These are phyloP conservation scores for Termitomyces sp. DNA, from an alignment of 768 basidiomycete genomes.

Conservation along the genomic window DNA sequence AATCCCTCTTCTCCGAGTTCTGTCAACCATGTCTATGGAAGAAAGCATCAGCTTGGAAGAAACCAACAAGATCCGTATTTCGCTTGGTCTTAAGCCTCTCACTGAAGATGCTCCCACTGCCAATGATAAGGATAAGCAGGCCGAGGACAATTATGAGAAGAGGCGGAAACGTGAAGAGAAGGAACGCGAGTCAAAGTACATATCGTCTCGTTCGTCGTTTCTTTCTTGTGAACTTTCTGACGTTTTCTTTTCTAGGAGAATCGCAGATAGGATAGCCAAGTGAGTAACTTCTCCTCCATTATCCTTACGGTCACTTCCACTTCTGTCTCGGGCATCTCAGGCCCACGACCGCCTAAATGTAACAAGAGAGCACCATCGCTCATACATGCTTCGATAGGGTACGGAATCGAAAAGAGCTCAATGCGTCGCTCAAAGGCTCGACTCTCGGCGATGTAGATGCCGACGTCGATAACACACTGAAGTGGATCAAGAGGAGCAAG, in stretches of 20 bases:
- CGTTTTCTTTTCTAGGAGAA: conserved; percentile 44
- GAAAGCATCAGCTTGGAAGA: conserved; percentile 90
- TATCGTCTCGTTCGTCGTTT: conserved; percentile 8
- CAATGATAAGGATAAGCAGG: conserved; percentile 76
- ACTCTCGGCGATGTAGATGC: conserved; percentile 88
- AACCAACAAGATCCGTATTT: conserved; percentile 94
- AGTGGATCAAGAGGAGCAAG: conserved; percentile 91
- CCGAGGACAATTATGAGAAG: conserved; percentile 83
- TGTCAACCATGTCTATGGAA: conserved; percentile 64
- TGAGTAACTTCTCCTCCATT: conserved; percentile 47
- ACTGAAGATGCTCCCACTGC: conserved; percentile 72
- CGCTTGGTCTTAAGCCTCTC: conserved; percentile 90
- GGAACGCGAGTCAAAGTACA: conserved; percentile 74
- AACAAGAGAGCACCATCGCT: conserved; percentile 31
- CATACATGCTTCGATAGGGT: conserved; percentile 60
- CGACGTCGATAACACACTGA: conserved; percentile 72
- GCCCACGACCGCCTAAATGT: conserved; percentile 23
- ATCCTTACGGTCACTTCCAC: conserved; percentile 43
- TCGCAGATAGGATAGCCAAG: conserved; percentile 81
- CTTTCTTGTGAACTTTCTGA: conserved; percentile 21
- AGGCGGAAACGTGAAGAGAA: conserved; percentile 65
- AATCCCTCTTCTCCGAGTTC: conserved; percentile 1
- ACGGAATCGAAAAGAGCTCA: conserved; percentile 90
- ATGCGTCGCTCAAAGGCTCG: conserved; percentile 86
- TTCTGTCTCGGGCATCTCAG: conserved; percentile 36